Evolutionary conservation across 352 stramenopile species (phyloP).

Genomic region (Phytophthora pluvialis): DNA sequence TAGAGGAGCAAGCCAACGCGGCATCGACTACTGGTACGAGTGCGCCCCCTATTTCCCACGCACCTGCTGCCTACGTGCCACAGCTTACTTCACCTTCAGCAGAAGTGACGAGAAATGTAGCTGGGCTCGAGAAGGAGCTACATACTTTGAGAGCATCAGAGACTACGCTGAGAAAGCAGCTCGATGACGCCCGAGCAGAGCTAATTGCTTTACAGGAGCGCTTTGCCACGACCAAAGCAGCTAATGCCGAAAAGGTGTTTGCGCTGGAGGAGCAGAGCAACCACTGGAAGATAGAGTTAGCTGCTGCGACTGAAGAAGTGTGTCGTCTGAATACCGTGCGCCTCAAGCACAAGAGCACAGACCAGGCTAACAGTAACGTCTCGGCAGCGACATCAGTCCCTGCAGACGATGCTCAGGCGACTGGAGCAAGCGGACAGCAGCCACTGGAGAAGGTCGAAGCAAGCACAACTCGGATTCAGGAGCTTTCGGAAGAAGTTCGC

Average conservation of each 20-base stretch:
- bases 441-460: constrained; percentile 10
- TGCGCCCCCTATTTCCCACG: not conserved
- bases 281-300: constrained; percentile 35
- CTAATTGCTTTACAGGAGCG: constrained; percentile 37
- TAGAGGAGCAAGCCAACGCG: constrained; percentile 16
- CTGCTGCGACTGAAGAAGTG: constrained; percentile 26
- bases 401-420: not conserved
- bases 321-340: constrained; percentile 17
- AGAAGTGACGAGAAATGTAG: constrained; percentile 11
- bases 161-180: constrained; percentile 27
- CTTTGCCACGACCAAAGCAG: constrained; percentile 46
- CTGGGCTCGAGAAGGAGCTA: constrained; percentile 37
- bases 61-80: not conserved
- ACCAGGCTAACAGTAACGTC: not conserved
- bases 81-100: not conserved
- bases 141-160: constrained; percentile 26
- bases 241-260: constrained; percentile 51
- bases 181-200: constrained; percentile 29
- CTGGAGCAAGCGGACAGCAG: constrained; percentile 5
- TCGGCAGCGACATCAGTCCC: not conserved
- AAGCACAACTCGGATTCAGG: constrained; percentile 10
- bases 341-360: constrained; percentile 2
- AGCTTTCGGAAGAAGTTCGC: constrained; percentile 31
- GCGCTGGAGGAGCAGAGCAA: constrained; percentile 40
- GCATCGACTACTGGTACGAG: not conserved